A percentile compares a stretch with the other conserved stretches of the same genome.
Conservation (phyloP, 495 filamentous ascomycete species). For the Aspergillus affinis region DNA sequence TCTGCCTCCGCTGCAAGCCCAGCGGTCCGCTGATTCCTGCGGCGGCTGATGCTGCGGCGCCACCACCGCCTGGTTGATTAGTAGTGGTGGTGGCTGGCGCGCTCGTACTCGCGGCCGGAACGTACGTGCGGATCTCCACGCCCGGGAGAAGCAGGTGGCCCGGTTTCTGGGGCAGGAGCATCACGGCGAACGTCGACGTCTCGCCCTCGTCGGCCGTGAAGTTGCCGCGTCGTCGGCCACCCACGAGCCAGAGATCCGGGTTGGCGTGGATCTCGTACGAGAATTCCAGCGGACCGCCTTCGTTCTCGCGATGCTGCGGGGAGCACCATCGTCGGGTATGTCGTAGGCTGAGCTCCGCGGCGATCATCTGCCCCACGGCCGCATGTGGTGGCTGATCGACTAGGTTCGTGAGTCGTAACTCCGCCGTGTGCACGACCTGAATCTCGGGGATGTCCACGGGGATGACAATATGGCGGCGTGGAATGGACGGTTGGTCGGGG, state of each 20-base stretch:
- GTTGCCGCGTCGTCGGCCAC: conserved; percentile 74
- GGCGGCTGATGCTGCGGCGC: conserved; percentile 14
- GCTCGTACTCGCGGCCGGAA: conserved; percentile 24
- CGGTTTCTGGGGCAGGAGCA: conserved; percentile 75
- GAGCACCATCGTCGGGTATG: conserved; percentile 81
- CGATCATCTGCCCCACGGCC: conserved; percentile 66
- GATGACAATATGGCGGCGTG: conserved; percentile 46
- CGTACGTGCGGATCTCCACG: conserved; percentile 68
- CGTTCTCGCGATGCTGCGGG: conserved; percentile 33
- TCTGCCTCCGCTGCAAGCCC: conserved; percentile 31
- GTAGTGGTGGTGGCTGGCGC: conserved; percentile 15
- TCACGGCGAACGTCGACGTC: conserved; percentile 52
- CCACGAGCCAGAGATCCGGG: conserved; percentile 78
- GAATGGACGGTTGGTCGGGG: conserved; percentile 32
- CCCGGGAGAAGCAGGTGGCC: conserved; percentile 74
- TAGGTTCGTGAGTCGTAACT: conserved; percentile 57
- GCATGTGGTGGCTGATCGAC: conserved; percentile 41
- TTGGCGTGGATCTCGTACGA: conserved; percentile 79
- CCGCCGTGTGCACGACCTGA: conserved; percentile 79
- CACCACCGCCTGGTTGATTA: neutral
- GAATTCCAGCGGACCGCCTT: conserved; percentile 65
- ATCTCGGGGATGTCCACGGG: conserved; percentile 84
- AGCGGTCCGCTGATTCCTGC: conserved; percentile 14
- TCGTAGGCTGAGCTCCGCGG: conserved; percentile 67
- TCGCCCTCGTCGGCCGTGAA: conserved; percentile 62